Percentiles rank a stretch among this genome's conserved stretches.
Evolutionary conservation across 2,329 filamentous ascomycete genomes (phyloP).

Genomic region (Canariomyces notabilis): DNA sequence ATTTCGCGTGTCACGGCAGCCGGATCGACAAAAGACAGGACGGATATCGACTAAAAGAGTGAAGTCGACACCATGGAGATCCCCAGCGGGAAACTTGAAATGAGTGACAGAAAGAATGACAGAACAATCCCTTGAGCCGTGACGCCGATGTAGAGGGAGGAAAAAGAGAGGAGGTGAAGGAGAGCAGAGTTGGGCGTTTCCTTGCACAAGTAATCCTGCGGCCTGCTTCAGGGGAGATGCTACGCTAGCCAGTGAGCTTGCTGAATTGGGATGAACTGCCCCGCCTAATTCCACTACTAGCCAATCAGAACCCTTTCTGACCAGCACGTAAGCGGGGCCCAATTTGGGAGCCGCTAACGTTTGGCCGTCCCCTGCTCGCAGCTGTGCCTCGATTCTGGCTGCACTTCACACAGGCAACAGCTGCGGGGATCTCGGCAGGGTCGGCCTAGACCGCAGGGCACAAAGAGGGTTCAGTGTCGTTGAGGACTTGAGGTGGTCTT

Average conservation of each 20-base stretch:
- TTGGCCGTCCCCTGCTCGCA: not conserved
- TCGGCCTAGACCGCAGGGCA: too few species aligned
- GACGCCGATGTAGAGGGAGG: slow-evolving; percentile 27
- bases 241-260: slow-evolving; percentile 12
- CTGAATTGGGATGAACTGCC: slow-evolving; percentile 20
- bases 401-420: slow-evolving; percentile 1
- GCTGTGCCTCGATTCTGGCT: slow-evolving; percentile 6
- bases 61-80: slow-evolving; percentile 38
- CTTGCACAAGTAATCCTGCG: slow-evolving; percentile 18
- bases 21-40: slow-evolving; percentile 39
- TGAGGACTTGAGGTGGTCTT: too few species aligned
- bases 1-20: slow-evolving; percentile 14
- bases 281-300: not conserved
- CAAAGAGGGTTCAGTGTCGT: too few species aligned
- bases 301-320: slow-evolving; percentile 8
- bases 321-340: slow-evolving; percentile 9
- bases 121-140: slow-evolving; percentile 24
- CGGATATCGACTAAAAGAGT: slow-evolving; percentile 44
- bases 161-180: slow-evolving; percentile 23
- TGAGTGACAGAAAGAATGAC: slow-evolving; percentile 38
- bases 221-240: slow-evolving; percentile 20
- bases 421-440: slow-evolving; percentile 5
- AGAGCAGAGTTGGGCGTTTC: slow-evolving; percentile 19
- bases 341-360: slow-evolving; percentile 16
- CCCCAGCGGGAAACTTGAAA: slow-evolving; percentile 18